Evolutionary conservation across 148 eudicot species (phyloP).

Genomic region (Fallopia convolvulus): DNA sequence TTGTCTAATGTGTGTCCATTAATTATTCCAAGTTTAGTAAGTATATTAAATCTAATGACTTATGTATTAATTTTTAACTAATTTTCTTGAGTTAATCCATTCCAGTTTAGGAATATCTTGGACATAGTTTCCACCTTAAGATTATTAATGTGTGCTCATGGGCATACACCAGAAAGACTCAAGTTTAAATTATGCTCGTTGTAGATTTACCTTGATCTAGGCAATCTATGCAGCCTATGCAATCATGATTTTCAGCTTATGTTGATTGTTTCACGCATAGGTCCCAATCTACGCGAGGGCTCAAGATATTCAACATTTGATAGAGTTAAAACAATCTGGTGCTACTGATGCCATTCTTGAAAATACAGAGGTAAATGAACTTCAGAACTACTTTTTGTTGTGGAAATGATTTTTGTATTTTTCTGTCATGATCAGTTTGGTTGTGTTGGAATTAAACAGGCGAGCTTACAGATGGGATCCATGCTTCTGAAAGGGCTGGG

Average conservation of each 20-base stretch:
- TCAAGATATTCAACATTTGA: slow-evolving; percentile 66
- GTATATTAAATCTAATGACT: too few relatives aligned
- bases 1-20: too few relatives aligned
- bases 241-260: neutral
- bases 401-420: neutral
- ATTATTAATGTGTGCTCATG: too few relatives aligned
- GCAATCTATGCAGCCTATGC: neutral
- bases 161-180: too few relatives aligned
- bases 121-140: too few relatives aligned
- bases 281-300: slow-evolving; percentile 89
- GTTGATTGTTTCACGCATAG: slow-evolving; percentile 23
- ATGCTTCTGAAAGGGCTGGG: slow-evolving; percentile 92
- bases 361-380: slow-evolving; percentile 70
- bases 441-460: slow-evolving; percentile 35
- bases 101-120: too few relatives aligned
- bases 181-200: neutral
- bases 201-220: neutral
- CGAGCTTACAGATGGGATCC: slow-evolving; percentile 95
- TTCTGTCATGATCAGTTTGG: too few relatives aligned
- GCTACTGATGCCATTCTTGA: slow-evolving; percentile 95
- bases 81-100: too few relatives aligned
- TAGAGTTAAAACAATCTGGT: slow-evolving; percentile 88
- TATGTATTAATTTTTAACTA: too few relatives aligned
- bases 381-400: neutral
- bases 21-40: too few relatives aligned